These are phyloP conservation scores for Ogataea nonfermentans DNA, from an alignment of 805 yeast genomes.

Conservation along the genomic window DNA sequence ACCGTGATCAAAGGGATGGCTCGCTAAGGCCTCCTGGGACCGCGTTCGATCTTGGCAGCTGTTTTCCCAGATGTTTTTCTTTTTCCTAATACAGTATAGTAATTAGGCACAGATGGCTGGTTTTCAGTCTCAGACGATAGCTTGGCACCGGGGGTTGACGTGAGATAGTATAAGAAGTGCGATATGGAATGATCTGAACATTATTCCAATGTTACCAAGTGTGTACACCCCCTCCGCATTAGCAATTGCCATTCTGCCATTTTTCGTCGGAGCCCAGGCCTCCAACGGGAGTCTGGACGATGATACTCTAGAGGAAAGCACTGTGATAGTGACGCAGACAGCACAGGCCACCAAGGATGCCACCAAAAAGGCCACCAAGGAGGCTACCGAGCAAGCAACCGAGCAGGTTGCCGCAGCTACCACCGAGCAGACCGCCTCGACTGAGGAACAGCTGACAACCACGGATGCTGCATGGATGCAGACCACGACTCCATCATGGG, in stretches of 20 bases:
- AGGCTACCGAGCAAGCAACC: slow-evolving; percentile 8
- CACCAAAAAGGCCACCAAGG: slow-evolving; percentile 1
- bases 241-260: slow-evolving; percentile 14
- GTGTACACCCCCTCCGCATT: slow-evolving; percentile 11
- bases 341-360: slow-evolving; percentile 4
- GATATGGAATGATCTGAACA: not conserved
- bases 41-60: not conserved
- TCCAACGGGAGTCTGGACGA: slow-evolving; percentile 22
- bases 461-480: slow-evolving; percentile 2
- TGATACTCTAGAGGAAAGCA: not conserved
- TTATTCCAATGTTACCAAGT: slow-evolving; percentile 10
- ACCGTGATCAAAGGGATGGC: slow-evolving; percentile 9
- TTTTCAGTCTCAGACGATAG: slow-evolving; percentile 6
- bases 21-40: not conserved
- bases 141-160: slow-evolving; percentile 3
- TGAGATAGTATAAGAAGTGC: slow-evolving; percentile 4
- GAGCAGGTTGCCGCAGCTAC: slow-evolving; percentile 1
- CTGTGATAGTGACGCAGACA: slow-evolving; percentile 4
- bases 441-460: too few relatives aligned
- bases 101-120: slow-evolving; percentile 22
- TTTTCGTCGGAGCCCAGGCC: slow-evolving; percentile 11
- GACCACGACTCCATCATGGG: slow-evolving; percentile 3
- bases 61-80: slow-evolving; percentile 11
- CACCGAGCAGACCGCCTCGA: slow-evolving; percentile 1
- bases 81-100: slow-evolving; percentile 17